These are phyloP conservation scores for Dothiorella sarmentorum DNA, from an alignment of 2,329 filamentous ascomycete genomes.

Conservation along the genomic window DNA sequence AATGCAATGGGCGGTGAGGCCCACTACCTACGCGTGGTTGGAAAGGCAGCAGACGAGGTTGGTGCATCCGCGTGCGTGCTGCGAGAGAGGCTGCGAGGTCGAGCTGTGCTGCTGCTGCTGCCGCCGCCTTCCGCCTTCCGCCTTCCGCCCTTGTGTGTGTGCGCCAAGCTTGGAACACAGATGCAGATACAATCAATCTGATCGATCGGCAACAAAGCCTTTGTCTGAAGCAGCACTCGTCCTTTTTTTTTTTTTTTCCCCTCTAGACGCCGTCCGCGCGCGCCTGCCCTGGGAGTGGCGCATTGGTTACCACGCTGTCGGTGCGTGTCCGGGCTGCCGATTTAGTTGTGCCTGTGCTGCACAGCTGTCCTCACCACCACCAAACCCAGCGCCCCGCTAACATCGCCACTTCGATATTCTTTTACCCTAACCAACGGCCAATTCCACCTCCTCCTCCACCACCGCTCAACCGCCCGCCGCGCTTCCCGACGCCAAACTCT, in stretches of 20 bases:
- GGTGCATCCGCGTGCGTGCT: neutral
- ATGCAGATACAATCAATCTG: neutral
- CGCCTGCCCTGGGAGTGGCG: neutral
- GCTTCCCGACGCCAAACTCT: slow-evolving; percentile 1
- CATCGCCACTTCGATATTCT: neutral
- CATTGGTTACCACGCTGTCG: slow-evolving; percentile 7
- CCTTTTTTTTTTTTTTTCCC: no score
- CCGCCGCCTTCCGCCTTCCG: no score
- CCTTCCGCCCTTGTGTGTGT: no score
- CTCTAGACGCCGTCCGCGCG: neutral
- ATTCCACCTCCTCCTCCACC: neutral
- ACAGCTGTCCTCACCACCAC: neutral
- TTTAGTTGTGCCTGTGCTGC: no score
- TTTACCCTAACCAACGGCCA: slow-evolving; percentile 1
- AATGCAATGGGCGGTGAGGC: slow-evolving; percentile 8
- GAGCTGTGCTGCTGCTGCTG: neutral
- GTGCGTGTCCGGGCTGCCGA: neutral
- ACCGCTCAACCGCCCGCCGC: no score
- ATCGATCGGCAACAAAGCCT: no score
- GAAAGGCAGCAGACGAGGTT: neutral
- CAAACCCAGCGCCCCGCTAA: neutral
- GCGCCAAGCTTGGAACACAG: no score
- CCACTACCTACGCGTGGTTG: neutral
- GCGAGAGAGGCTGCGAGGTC: neutral
- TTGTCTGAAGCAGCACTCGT: neutral